Evolutionary conservation across 257 asterid species (phyloP).

Genomic region (Ophiorrhiza pumila): DNA sequence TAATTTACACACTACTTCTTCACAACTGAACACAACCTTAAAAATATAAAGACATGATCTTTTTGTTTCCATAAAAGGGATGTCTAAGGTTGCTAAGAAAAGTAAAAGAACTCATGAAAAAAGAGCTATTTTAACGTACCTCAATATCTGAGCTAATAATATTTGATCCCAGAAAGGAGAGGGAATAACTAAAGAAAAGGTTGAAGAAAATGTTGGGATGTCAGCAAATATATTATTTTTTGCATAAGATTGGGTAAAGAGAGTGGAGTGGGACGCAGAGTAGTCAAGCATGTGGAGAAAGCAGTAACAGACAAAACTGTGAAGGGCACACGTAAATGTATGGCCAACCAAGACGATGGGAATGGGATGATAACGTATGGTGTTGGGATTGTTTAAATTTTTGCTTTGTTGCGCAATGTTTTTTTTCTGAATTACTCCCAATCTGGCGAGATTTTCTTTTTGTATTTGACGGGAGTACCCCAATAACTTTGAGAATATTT

Average conservation of each 20-base stretch:
- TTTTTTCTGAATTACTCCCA: neutral
- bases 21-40: neutral
- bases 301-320: neutral
- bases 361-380: neutral
- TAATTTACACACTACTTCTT: neutral
- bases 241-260: neutral
- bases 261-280: no score
- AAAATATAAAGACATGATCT: neutral
- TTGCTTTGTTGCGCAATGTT: neutral
- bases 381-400: neutral
- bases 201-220: neutral
- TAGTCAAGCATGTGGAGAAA: neutral
- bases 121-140: conserved; percentile 9
- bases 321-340: no score
- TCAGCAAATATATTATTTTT: neutral
- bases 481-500: neutral
- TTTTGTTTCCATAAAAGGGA: neutral
- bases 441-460: neutral
- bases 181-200: neutral
- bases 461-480: neutral
- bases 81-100: neutral
- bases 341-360: no score
- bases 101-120: neutral
- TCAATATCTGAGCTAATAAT: no score
- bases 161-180: neutral